Conservation (phyloP, 306 rosid genomes). For the Cucumis hystrix region DNA sequence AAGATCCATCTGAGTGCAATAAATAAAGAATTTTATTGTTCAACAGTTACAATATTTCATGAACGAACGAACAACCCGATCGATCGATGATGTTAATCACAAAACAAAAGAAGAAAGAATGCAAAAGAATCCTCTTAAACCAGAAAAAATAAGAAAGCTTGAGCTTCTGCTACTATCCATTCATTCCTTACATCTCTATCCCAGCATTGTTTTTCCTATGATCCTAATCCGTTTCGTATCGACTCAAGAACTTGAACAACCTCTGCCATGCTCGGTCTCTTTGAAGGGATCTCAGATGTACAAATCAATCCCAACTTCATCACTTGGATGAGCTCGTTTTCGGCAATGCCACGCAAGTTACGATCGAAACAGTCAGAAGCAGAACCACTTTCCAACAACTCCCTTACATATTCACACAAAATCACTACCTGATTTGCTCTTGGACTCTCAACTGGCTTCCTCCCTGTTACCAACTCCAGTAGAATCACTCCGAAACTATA, state of each 20-base stretch:
- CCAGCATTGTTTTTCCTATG: constrained; percentile 9
- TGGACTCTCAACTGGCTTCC: constrained; percentile 96
- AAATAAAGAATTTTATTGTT: constrained; percentile 5
- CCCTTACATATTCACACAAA: constrained; percentile 82
- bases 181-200: background rate
- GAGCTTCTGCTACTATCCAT: background rate
- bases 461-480: constrained; percentile 86
- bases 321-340: constrained; percentile 83
- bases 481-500: constrained; percentile 92
- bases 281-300: constrained; percentile 73
- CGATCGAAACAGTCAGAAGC: constrained; percentile 81
- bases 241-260: constrained; percentile 97
- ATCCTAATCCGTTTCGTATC: constrained; percentile 70
- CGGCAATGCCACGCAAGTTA: constrained; percentile 58
- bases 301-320: constrained; percentile 86
- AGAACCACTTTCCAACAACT: constrained; percentile 54
- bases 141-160: background rate
- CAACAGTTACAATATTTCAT: background rate
- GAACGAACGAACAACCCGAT: background rate
- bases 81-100: background rate
- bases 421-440: constrained; percentile 63
- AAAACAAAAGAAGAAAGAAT: background rate
- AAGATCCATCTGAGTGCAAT: background rate
- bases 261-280: constrained; percentile 97
- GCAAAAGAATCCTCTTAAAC: background rate